Conservation (phyloP, 257 asterid species). For the Solanum chmielewskii region DNA sequence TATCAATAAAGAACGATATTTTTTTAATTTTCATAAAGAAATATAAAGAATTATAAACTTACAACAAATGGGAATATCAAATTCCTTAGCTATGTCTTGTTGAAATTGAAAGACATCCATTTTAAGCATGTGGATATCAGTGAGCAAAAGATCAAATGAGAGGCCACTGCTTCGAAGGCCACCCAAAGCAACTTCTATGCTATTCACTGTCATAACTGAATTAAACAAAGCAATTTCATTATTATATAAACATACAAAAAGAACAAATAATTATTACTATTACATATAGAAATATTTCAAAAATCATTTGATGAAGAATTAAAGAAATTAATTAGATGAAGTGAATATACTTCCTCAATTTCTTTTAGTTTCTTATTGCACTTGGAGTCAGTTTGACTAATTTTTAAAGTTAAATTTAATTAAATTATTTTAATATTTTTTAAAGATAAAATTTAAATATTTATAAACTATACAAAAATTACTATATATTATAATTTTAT, state of each 20-base stretch:
- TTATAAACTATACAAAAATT: not conserved
- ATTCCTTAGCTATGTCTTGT: constrained; percentile 28
- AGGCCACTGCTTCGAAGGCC: not conserved
- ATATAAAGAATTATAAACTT: constrained; percentile 3
- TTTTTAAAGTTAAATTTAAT: no score
- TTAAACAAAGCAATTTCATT: not conserved
- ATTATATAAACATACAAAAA: not conserved
- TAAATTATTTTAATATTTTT: no score
- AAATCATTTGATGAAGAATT: not conserved
- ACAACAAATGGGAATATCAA: constrained; percentile 46
- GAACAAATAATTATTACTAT: not conserved
- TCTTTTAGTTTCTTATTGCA: not conserved
- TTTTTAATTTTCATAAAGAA: not conserved
- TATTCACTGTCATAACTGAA: not conserved
- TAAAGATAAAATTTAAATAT: no score
- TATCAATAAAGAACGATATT: not conserved
- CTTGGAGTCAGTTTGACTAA: no score
- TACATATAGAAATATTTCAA: not conserved
- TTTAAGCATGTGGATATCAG: constrained; percentile 53
- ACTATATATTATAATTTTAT: not conserved
- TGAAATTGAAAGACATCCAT: constrained; percentile 45
- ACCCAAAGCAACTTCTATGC: not conserved
- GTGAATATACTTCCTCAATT: not conserved
- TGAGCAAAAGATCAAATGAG: not conserved
- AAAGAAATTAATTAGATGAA: not conserved